phyloP scores from a whole-genome alignment of 2,329 filamentous ascomycete species.

The Huntiella savannae region DNA sequence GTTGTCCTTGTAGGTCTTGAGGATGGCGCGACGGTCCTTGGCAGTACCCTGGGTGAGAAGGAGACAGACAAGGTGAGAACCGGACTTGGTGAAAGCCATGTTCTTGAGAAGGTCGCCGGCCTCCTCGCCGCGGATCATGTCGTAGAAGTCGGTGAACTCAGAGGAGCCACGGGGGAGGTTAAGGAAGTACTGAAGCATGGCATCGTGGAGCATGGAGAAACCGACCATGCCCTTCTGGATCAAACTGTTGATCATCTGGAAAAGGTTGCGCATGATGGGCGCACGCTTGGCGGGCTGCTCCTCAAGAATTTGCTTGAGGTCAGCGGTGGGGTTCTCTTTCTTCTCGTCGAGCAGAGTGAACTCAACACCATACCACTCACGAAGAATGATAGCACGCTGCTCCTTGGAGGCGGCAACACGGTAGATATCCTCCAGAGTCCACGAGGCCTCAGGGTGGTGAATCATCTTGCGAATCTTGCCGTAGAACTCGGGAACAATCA shows the following conservation, averaged over 20 bases:
- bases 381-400: slow-evolving; percentile 68
- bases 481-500: slow-evolving; percentile 89
- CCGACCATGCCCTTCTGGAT: slow-evolving; percentile 93
- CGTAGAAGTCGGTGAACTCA: slow-evolving; percentile 72
- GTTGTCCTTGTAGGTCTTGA: slow-evolving; percentile 80
- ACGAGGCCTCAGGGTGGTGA: slow-evolving; percentile 87
- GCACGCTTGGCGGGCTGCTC: slow-evolving; percentile 67
- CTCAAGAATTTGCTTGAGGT: slow-evolving; percentile 57
- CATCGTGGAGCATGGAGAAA: slow-evolving; percentile 95
- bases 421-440: slow-evolving; percentile 96
- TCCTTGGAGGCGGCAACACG: slow-evolving; percentile 66
- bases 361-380: slow-evolving; percentile 93
- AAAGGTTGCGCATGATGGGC: slow-evolving; percentile 69
- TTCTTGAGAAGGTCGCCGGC: slow-evolving; percentile 84
- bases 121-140: slow-evolving; percentile 81
- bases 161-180: slow-evolving; percentile 58
- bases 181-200: slow-evolving; percentile 91
- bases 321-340: slow-evolving; percentile 38
- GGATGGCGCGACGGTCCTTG: slow-evolving; percentile 79
- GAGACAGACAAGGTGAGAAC: slow-evolving; percentile 62
- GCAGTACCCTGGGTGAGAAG: slow-evolving; percentile 68
- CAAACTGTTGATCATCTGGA: slow-evolving; percentile 75
- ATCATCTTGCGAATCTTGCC: slow-evolving; percentile 83
- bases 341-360: slow-evolving; percentile 59
- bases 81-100: slow-evolving; percentile 84